Percentiles rank a stretch among this genome's conserved stretches.
phyloP scores from a whole-genome alignment of 345 rosid genomes.

The Rhodamnia argentea region DNA sequence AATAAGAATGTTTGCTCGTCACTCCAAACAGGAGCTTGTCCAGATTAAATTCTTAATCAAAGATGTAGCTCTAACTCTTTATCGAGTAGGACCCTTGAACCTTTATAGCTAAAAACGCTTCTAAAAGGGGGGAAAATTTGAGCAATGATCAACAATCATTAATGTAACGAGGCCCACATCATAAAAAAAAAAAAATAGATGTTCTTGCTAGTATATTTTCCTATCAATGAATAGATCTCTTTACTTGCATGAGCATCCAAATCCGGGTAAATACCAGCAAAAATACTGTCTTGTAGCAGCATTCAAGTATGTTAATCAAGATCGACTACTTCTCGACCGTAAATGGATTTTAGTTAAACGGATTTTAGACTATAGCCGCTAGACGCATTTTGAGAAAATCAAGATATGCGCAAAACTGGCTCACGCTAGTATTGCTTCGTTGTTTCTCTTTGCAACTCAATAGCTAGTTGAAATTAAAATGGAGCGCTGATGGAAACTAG shows the following conservation, averaged over 20 bases:
- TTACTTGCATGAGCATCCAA: too few species aligned
- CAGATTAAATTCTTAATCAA: background rate
- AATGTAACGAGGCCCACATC: background rate
- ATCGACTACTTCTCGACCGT: background rate
- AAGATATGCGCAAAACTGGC: fast-evolving
- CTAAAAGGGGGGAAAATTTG: background rate
- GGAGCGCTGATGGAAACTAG: background rate
- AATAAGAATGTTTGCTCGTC: background rate
- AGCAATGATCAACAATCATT: background rate
- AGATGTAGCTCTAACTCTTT: background rate
- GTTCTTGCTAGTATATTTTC: background rate
- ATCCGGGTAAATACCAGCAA: too few species aligned
- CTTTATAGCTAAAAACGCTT: background rate
- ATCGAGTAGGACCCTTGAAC: background rate
- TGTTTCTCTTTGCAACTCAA: too few species aligned
- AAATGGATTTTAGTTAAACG: background rate
- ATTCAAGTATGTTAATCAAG: background rate
- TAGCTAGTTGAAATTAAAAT: background rate
- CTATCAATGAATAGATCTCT: too few species aligned
- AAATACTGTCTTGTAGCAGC: background rate
- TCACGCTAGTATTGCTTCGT: fast-evolving
- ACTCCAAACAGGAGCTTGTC: background rate
- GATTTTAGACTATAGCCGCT: too few species aligned
- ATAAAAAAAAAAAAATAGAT: background rate
- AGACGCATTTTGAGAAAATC: background rate